phyloP scores from a whole-genome alignment of 2,329 filamentous ascomycete genomes.

The Colletotrichum lindemuthianum region DNA sequence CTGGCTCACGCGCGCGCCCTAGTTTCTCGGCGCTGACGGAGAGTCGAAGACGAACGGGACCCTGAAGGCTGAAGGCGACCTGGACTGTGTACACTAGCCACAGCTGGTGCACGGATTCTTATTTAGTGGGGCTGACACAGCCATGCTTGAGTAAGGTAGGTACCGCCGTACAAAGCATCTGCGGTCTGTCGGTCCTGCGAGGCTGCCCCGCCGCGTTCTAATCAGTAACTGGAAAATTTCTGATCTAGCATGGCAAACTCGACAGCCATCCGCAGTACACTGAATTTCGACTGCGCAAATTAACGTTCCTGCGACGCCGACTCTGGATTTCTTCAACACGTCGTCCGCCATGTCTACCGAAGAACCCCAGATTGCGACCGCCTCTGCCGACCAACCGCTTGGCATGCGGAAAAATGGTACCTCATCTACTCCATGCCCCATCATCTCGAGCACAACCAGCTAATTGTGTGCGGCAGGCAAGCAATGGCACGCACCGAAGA shows the following conservation, averaged over 20 bases:
- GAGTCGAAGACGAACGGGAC: not conserved
- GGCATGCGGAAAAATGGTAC: slow-evolving; percentile 88
- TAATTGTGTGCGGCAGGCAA: slow-evolving; percentile 71
- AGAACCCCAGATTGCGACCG: slow-evolving; percentile 44
- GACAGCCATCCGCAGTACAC: slow-evolving; percentile 17
- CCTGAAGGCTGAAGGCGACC: slow-evolving; percentile 1
- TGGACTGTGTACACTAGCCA: not conserved
- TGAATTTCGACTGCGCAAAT: slow-evolving; percentile 29
- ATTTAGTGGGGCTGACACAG: slow-evolving; percentile 17
- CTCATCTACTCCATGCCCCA: slow-evolving; percentile 36
- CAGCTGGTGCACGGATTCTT: slow-evolving; percentile 13
- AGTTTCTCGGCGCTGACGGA: not conserved
- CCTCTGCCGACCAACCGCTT: slow-evolving; percentile 52
- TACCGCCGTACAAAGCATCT: not conserved
- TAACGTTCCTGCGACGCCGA: slow-evolving; percentile 25
- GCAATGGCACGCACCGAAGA: slow-evolving; percentile 88
- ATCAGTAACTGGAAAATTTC: slow-evolving; percentile 16
- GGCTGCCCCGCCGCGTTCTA: slow-evolving; percentile 26
- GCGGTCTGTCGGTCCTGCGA: slow-evolving; percentile 16
- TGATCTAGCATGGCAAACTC: slow-evolving; percentile 16
- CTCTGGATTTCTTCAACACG: slow-evolving; percentile 23
- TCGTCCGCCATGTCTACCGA: slow-evolving; percentile 54
- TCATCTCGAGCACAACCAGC: not conserved
- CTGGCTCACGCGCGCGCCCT: slow-evolving; percentile 10
- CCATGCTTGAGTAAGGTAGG: slow-evolving; percentile 8